Evolutionary conservation across 1,139 yeast genomes (phyloP), one percentile per base, ranked within the genome.

Genomic region (Nakaseomyces nivariensis): DNA sequence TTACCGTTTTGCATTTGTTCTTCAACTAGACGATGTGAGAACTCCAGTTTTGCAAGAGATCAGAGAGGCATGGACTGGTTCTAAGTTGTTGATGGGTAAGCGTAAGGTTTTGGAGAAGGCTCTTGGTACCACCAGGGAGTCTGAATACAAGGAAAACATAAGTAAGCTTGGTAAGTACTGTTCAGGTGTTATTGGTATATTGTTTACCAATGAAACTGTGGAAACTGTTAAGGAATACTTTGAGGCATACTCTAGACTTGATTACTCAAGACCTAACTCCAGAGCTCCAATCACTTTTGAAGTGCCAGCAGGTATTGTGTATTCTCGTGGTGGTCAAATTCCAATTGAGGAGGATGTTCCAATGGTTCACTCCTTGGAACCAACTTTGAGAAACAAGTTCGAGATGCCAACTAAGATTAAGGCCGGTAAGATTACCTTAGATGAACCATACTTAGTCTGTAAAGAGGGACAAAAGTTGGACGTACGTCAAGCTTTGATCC

Each of bases 41-140:
- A 94, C 96, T 54, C 95, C 96, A 50, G 96, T 90, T 52, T 75
- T 92, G 61, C 96, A 92, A 70, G 95, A 88, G 59, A 83, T 92
- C 53, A 81, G 98, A 74, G 77, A 79, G 44, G 95, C 88, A 60
- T 92, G 98, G 98, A 71, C 72, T 42, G 97, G 96, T 9, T 87
- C 96, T 41, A 84, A 88, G 67, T 74, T 90, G 56, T 75, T 88
- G 54, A 77, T 90, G 71, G 98, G 98, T 57, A 88, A 92, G 68
- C 85, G 95, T 67, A 85, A 89, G 68, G 96, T 92, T 11, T 76
- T 94, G 66, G 94, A 87, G 64, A 88, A 90, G 71, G 95, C 97
- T 2, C 73, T 92, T 36, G 98, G 98, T 56, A 83, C 81, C 56
- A 78, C 84, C 22, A 80, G 86, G 32, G 95, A 86, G 66, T 92